A percentile compares a stretch with the other conserved stretches of the same genome.
These are phyloP conservation scores for Penicillium griseofulvum DNA, from an alignment of 2,329 filamentous ascomycete species.

Conservation along the genomic window DNA sequence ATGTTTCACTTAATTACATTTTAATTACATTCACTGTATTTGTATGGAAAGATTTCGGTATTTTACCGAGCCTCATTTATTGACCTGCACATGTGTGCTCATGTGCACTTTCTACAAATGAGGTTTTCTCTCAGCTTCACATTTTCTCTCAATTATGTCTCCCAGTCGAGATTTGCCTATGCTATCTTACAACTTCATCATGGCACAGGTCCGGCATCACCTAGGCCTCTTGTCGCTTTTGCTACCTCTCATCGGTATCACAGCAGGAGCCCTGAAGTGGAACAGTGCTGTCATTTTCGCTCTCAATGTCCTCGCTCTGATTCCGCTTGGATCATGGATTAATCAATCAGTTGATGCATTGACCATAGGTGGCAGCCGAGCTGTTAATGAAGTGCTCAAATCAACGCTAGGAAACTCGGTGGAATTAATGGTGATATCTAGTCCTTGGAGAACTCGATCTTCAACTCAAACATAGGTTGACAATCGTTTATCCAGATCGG, in stretches of 20 bases:
- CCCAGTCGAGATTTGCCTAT: not conserved
- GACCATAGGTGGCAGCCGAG: constrained; percentile 61
- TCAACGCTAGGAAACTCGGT: constrained; percentile 83
- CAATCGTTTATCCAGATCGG: constrained; percentile 4
- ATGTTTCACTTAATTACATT: not conserved
- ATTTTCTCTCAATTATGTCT: not conserved
- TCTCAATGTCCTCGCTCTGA: constrained; percentile 82
- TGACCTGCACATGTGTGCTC: not conserved
- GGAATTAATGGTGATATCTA: constrained; percentile 67
- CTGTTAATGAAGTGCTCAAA: constrained; percentile 76
- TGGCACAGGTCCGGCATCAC: not conserved
- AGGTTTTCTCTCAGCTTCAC: not conserved
- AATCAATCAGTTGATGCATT: constrained; percentile 81
- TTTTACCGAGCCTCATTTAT: not conserved
- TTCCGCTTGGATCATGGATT: constrained; percentile 74
- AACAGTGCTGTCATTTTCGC: constrained; percentile 64
- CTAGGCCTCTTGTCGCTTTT: constrained; percentile 64
- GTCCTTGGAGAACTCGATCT: not conserved
- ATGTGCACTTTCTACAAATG: not conserved
- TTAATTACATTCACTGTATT: not conserved
- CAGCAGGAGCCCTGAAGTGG: constrained; percentile 60
- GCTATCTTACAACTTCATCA: not conserved
- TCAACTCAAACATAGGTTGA: not conserved
- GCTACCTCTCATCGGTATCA: constrained; percentile 72
- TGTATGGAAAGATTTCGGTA: not conserved